Base-by-base conservation (phyloP, 202 grass and related monocot species). In the Elaeis oleifera region DNA sequence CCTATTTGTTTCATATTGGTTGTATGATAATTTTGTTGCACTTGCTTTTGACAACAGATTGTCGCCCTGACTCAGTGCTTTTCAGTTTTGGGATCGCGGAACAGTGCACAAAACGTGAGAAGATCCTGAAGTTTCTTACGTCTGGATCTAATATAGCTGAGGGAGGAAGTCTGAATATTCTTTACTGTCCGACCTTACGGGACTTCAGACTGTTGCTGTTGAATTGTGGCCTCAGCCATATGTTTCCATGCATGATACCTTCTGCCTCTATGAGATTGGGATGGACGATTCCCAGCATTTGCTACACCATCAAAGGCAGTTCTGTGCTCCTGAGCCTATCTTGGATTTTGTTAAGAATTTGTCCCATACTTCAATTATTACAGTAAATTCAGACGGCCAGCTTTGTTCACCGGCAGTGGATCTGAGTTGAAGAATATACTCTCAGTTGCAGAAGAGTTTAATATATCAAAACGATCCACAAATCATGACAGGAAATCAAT, bases 21-120 rank as follows among this genome's bases (percentile, higher is more conserved):
- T 44, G 9, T 13, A 44, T 44, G 36, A 44, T 44, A 5, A 44
- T 44, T 44, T 44, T 44, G 9, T 44, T 44, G 9, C 8, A 65
- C 2, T 28, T 71, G n/a, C 60, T n/a, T 49, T 53, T 60, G 29
- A 16, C 36, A 78, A 63, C 85, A 95, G 87, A 88, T 69, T 77
- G 68, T 59, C 71, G 71, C 36, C 79, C 62, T 24, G 84, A 90
- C 24, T 89, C 65, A 0, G 68, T 89, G 63, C 81, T 58, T 58
- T 87, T 99, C 28, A 80, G 88, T 66, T 73, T 86, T 65, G 83
- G 85, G 49, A 92, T 89, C 3, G 69, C 88, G 1, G 85, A 89
- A 50, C 82, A 86, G 14, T 92, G 82, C 14, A 63, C 60, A 31
- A 84, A 79, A 71, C 80, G 89, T 64, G 77, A 89, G 55, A 81